Evolutionary conservation across 2,329 filamentous ascomycete species (phyloP).

Genomic region (Xylaria sp.): DNA sequence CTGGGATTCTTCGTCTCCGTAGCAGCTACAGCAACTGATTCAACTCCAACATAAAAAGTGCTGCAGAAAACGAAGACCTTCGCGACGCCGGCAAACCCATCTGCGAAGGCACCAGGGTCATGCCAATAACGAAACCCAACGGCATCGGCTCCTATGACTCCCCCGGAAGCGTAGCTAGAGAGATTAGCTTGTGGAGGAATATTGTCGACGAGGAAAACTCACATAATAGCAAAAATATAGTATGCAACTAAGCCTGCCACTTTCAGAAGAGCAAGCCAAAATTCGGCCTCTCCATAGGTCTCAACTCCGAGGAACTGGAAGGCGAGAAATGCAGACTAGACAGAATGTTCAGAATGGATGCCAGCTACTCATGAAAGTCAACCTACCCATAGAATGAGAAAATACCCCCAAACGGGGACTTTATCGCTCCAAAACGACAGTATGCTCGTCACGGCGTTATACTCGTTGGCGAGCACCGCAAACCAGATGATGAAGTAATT

Average conservation of each 20-base stretch:
- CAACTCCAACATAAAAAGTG: constrained; percentile 75
- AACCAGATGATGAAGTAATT: constrained; percentile 73
- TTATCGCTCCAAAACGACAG: constrained; percentile 73
- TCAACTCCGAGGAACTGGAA: constrained; percentile 79
- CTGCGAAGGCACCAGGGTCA: constrained; percentile 74
- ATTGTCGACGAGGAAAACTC: constrained; percentile 35
- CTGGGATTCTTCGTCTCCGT: constrained; percentile 70
- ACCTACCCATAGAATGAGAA: constrained; percentile 76
- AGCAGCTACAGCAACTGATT: constrained; percentile 68
- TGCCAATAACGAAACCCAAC: constrained; percentile 79
- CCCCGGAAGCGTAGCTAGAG: constrained; percentile 70
- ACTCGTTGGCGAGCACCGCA: constrained; percentile 73
- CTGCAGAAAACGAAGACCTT: constrained; percentile 76
- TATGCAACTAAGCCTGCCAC: constrained; percentile 76
- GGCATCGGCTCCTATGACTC: constrained; percentile 68
- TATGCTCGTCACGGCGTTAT: constrained; percentile 75
- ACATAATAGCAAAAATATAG: constrained; percentile 78
- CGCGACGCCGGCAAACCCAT: constrained; percentile 74
- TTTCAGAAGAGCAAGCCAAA: constrained; percentile 81
- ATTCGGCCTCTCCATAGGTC: constrained; percentile 82
- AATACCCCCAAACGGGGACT: constrained; percentile 73
- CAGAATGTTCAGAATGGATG: neutral
- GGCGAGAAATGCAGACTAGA: constrained; percentile 66
- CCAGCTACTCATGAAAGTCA: neutral
- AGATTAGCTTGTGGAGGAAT: constrained; percentile 26